phyloP scores from a whole-genome alignment of 345 rosid genomes.

The Eutrema yunnanense region DNA sequence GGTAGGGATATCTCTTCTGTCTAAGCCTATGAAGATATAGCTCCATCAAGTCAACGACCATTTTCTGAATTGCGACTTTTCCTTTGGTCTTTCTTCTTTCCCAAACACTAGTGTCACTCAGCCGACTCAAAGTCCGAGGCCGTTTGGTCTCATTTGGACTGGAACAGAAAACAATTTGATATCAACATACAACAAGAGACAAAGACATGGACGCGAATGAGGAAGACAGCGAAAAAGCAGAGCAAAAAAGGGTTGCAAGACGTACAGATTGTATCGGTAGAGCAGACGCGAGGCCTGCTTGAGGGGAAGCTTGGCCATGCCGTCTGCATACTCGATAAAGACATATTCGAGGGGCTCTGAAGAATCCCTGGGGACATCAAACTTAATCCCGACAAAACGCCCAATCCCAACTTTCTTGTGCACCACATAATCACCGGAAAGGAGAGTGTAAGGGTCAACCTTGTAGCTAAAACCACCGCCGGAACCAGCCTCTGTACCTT shows the following conservation, averaged over 20 bases:
- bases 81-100: slow-evolving; percentile 93
- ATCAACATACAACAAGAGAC: slow-evolving; percentile 3
- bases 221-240: neutral
- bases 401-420: slow-evolving; percentile 96
- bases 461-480: slow-evolving; percentile 58
- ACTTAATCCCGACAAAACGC: slow-evolving; percentile 79
- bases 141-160: slow-evolving; percentile 83
- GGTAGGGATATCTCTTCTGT: slow-evolving; percentile 80
- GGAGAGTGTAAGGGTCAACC: slow-evolving; percentile 74
- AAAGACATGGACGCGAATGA: neutral
- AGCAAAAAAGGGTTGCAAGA: neutral
- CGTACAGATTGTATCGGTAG: slow-evolving; percentile 84
- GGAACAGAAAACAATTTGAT: slow-evolving; percentile 16
- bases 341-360: slow-evolving; percentile 66
- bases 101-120: slow-evolving; percentile 77
- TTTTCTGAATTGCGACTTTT: slow-evolving; percentile 90
- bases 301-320: slow-evolving; percentile 96
- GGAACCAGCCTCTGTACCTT: slow-evolving; percentile 20
- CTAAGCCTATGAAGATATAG: slow-evolving; percentile 81
- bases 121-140: slow-evolving; percentile 76
- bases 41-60: slow-evolving; percentile 98
- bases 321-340: slow-evolving; percentile 89
- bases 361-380: slow-evolving; percentile 58
- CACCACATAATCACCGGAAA: slow-evolving; percentile 83
- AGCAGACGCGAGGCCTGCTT: slow-evolving; percentile 84